Base-by-base conservation (phyloP, 2,329 filamentous ascomycete genomes). In the Aspergillus eucalypticola region DNA sequence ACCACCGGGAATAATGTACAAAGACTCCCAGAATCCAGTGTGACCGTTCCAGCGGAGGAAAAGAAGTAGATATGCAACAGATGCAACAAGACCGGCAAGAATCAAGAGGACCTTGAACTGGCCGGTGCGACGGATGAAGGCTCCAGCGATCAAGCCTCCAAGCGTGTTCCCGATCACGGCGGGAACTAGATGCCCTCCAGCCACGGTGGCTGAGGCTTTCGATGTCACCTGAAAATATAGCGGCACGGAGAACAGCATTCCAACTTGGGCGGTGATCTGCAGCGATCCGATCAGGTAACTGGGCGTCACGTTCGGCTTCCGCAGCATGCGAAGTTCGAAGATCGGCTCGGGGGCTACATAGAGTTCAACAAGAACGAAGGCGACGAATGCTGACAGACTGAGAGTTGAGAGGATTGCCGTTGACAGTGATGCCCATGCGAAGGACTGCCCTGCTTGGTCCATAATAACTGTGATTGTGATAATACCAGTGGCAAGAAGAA, bases 201-300 rank as follows among this genome's bases (percentile, higher is more conserved):
- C 86, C 1, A 78, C 75, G 0, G 87, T 86, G 48, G 83, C 86
- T 0, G 84, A 86, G 2, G 81, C 82, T 0, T 79, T 76, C 5
- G 82, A 76, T 0, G 87, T 88, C 1, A 88, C 83, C 59, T 89
- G 86, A 64, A 91, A 91, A 73, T 91, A 91, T 0, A 91, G 73
- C 0, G 89, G 89, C 0, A 90, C 82, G 0, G 83, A 82, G 56
- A 86, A 88, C 84, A 90, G 87, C 69, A 87, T 79, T 74, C 81
- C 83, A 8, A 86, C 72, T 66, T 91, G 89, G 0, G 86, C 84
- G 1, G 81, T 79, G 0, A 78, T 75, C 62, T 89, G 87, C 0
- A 84, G 74, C 2, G 77, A 75, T 21, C 80, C 78, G 39, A 87
- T 82, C 0, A 71, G 27, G 35, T 74, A 75, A 49, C 71, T 72